Evolutionary conservation across 176 grass and related monocot genomes (phyloP), one percentile per base, ranked within the genome.

Genomic region (Oryza nivara): DNA sequence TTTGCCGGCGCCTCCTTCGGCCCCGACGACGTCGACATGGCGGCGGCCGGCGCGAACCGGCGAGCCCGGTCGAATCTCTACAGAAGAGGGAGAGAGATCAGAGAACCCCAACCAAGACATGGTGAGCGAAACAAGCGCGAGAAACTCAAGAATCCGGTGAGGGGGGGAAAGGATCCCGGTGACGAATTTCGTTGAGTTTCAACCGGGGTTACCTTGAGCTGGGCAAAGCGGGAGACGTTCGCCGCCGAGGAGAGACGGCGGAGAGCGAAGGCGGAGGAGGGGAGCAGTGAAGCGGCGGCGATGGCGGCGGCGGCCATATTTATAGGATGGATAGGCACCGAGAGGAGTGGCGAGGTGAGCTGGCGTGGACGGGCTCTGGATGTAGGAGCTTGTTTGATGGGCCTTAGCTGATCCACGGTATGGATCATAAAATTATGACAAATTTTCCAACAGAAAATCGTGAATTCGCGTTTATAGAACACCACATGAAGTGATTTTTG

Each of bases 1-100:
- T 89, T 98, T 13, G 77, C 32, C 13, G 89, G 85, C 8, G 91
- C 87, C 82, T 98, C 93, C 83, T 98, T 95, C 8, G 89, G 72
- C 28, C 82, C 86, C 23, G 89, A 94, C n/a, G 88, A 82, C 25
- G 89, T 76, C 40, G 93, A 90, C 88, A 95, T 93, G 54, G 85
- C 61, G 67, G 82, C 76, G 67, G 74, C 36, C 15, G 67, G 64
- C 32, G 65, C 83, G 44, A 88, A 83, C 32, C 70, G 69, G 36
- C 89, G 82, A 71, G 80, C 58, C 73, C 85, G 88, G 43, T 84
- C 76, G 23, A 93, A 86, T 85, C 58, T 74, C 89, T 95, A 69
- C 74, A 9, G 17, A 84, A 67, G 20, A 56, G 47, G 6, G 36
- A 38, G 35, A 25, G 56, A 61, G 20, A 63, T 23, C 2, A 74